These are phyloP conservation scores for Fusarium sarcochroum DNA, from an alignment of 2,329 filamentous ascomycete species.

Conservation along the genomic window DNA sequence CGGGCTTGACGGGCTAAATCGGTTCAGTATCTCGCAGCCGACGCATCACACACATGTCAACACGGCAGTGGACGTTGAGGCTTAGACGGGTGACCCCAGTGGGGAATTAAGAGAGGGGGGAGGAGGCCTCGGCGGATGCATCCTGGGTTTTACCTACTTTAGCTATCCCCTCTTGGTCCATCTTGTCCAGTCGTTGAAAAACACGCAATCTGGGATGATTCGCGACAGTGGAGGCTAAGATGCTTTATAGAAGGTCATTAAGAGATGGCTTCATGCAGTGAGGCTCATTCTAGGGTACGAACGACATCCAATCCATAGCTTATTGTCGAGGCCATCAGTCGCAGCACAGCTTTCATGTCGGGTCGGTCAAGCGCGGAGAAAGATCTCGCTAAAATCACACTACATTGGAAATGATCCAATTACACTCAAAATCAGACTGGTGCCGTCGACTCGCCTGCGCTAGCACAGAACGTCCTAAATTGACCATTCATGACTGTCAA, in stretches of 20 bases:
- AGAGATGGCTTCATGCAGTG: neutral
- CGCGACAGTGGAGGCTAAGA: neutral
- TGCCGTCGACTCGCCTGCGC: conserved; percentile 25
- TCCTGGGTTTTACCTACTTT: conserved; percentile 26
- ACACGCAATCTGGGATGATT: conserved; percentile 5
- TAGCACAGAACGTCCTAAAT: conserved; percentile 13
- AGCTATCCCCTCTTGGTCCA: conserved; percentile 5
- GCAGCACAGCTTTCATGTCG: conserved; percentile 21
- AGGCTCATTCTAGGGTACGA: conserved; percentile 17
- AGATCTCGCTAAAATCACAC: conserved; percentile 24
- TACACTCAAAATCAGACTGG: conserved; percentile 14
- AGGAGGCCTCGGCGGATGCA: conserved; percentile 41
- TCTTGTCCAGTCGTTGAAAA: conserved; percentile 3
- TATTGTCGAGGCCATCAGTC: conserved; percentile 11
- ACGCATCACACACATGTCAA: conserved; percentile 42
- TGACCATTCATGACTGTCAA: conserved; percentile 25
- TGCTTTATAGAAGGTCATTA: neutral
- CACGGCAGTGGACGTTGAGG: conserved; percentile 43
- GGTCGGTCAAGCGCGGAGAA: conserved; percentile 29
- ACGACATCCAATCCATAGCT: conserved; percentile 16
- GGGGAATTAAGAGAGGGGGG: conserved; percentile 36
- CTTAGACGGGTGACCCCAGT: conserved; percentile 40
- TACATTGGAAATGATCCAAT: conserved; percentile 23
- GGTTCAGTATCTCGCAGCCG: conserved; percentile 11
- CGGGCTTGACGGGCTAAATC: neutral